These are phyloP conservation scores for Penicillium argentinense DNA, from an alignment of 495 filamentous ascomycete species.

Conservation along the genomic window DNA sequence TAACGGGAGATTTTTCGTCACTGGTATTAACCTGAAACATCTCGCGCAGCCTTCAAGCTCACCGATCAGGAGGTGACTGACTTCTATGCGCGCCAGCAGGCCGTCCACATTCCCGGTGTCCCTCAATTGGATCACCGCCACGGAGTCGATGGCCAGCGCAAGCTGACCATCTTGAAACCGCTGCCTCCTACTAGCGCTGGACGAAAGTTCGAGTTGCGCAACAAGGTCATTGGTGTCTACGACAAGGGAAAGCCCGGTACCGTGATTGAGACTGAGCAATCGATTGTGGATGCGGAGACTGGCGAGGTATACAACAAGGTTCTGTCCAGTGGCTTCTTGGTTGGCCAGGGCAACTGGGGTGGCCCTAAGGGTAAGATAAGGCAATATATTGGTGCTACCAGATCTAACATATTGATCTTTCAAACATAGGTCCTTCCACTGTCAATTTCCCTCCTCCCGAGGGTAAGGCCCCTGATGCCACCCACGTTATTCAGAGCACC, in stretches of 20 bases:
- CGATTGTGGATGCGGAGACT: constrained; percentile 66
- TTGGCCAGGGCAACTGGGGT: constrained; percentile 85
- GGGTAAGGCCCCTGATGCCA: constrained; percentile 70
- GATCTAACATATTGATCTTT: not conserved
- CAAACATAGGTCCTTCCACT: constrained; percentile 58
- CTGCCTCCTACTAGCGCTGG: constrained; percentile 73
- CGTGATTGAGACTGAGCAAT: constrained; percentile 77
- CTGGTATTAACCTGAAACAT: constrained; percentile 1
- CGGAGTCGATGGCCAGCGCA: constrained; percentile 83
- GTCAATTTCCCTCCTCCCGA: constrained; percentile 72
- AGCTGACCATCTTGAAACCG: constrained; percentile 73
- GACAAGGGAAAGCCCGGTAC: constrained; percentile 86
- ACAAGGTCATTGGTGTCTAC: constrained; percentile 82
- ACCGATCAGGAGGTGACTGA: constrained; percentile 76
- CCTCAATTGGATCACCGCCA: constrained; percentile 73
- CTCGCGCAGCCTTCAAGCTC: constrained; percentile 69
- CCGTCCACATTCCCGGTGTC: constrained; percentile 67
- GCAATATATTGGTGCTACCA: not conserved
- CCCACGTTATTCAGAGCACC: constrained; percentile 66
- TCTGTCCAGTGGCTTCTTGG: constrained; percentile 70
- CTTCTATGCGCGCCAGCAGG: constrained; percentile 69
- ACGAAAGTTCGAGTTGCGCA: constrained; percentile 70
- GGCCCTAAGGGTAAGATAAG: constrained; percentile 75
- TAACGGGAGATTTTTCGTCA: not conserved
- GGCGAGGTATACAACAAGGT: constrained; percentile 73